These are phyloP conservation scores for Drechslerella coelobrocha DNA, from an alignment of 2,329 filamentous ascomycete species.

Conservation along the genomic window DNA sequence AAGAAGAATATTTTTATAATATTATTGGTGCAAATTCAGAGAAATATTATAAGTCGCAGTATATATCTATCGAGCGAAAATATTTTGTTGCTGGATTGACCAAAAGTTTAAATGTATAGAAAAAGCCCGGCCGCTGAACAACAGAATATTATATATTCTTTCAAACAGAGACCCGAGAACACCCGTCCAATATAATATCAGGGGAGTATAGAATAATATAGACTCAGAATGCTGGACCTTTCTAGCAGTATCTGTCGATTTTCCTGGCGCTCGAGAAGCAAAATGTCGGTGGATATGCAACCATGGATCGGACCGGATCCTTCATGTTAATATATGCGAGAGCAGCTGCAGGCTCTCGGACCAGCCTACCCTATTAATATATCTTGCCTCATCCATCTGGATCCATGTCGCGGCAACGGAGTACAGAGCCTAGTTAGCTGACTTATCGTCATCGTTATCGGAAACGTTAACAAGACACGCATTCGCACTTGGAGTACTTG, in stretches of 20 bases:
- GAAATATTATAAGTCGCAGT: too few relatives aligned
- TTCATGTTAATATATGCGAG: constrained; percentile 2
- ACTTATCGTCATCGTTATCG: not conserved
- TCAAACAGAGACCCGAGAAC: too few relatives aligned
- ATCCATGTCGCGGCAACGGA: not conserved
- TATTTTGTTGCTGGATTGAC: too few relatives aligned
- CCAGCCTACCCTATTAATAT: not conserved
- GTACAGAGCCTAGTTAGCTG: not conserved
- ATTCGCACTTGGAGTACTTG: not conserved
- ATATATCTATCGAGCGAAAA: too few relatives aligned
- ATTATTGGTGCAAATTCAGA: too few relatives aligned
- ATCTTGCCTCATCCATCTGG: not conserved
- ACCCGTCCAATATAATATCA: constrained; percentile 5
- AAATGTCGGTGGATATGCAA: not conserved
- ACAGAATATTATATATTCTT: too few relatives aligned
- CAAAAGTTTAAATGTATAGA: too few relatives aligned
- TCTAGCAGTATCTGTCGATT: too few relatives aligned
- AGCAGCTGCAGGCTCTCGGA: not conserved
- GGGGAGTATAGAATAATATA: not conserved
- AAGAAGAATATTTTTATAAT: too few relatives aligned
- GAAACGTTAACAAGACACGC: not conserved
- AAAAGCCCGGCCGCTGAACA: too few relatives aligned
- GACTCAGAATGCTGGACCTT: not conserved
- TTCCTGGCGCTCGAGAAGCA: not conserved
- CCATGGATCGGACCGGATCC: too few relatives aligned